phyloP scores from a whole-genome alignment of 345 rosid genomes.

The Camelina sativa region DNA sequence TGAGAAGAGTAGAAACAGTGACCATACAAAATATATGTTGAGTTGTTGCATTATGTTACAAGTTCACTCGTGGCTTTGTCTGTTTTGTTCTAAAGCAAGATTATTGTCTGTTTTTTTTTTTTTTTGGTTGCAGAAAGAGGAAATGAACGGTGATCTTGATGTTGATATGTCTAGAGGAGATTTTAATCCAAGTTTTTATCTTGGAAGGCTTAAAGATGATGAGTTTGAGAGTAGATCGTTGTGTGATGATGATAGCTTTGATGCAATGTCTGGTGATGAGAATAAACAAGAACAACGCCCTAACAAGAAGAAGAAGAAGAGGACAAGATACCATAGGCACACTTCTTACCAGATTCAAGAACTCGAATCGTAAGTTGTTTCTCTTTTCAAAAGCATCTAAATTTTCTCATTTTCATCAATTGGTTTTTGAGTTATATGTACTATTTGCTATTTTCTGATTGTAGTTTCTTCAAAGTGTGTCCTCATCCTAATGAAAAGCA shows the following conservation, averaged over 20 bases:
- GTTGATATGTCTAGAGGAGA: constrained; percentile 53
- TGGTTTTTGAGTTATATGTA: not conserved
- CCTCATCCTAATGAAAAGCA: constrained; percentile 82
- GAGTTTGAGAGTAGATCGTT: constrained; percentile 63
- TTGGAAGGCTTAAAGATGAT: constrained; percentile 52
- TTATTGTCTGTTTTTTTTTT: constrained; percentile 1
- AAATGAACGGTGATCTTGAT: constrained; percentile 53
- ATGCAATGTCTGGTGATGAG: constrained; percentile 65
- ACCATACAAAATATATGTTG: constrained; percentile 19
- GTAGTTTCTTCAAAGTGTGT: constrained; percentile 62
- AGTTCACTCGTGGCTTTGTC: constrained; percentile 31
- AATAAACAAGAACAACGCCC: constrained; percentile 51
- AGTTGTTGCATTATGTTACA: constrained; percentile 36
- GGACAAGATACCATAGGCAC: constrained; percentile 68
- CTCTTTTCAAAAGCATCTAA: not conserved
- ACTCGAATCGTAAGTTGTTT: constrained; percentile 65
- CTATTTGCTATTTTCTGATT: constrained; percentile 1
- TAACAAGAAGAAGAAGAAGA: constrained; percentile 44
- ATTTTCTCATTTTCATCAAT: not conserved
- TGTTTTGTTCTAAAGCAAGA: constrained; percentile 15
- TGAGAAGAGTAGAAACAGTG: constrained; percentile 23
- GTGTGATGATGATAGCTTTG: constrained; percentile 63
- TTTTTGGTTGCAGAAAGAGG: constrained; percentile 45
- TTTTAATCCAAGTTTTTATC: constrained; percentile 50
- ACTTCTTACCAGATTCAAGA: constrained; percentile 72